These are phyloP conservation scores for Boechera retrofracta DNA, from an alignment of 345 rosid species.

Conservation along the genomic window DNA sequence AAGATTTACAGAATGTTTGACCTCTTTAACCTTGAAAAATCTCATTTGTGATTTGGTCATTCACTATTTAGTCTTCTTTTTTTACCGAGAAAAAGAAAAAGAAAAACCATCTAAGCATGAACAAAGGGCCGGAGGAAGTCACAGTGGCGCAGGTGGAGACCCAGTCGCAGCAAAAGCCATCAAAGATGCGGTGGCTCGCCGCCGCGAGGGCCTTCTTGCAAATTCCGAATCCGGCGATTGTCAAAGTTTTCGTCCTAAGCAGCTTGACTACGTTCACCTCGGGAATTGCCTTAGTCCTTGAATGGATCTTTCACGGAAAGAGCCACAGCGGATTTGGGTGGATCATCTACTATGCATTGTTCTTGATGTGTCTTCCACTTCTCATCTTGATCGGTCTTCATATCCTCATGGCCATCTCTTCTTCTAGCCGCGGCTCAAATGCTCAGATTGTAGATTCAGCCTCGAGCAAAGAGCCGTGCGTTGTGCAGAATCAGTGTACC, in stretches of 20 bases:
- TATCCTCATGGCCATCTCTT: slow-evolving; percentile 10
- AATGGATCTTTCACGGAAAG: slow-evolving; percentile 45
- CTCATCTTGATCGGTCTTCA: slow-evolving; percentile 28
- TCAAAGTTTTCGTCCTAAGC: slow-evolving; percentile 35
- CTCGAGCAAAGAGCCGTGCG: slow-evolving; percentile 2
- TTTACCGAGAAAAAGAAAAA: background rate
- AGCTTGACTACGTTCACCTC: slow-evolving; percentile 28
- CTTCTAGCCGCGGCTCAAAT: background rate
- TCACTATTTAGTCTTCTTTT: background rate
- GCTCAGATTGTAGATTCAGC: slow-evolving; percentile 28
- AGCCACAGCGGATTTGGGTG: slow-evolving; percentile 32
- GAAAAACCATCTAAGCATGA: background rate
- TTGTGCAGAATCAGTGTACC: background rate
- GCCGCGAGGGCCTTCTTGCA: slow-evolving; percentile 4
- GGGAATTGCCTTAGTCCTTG: slow-evolving; percentile 37
- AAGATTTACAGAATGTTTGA: background rate
- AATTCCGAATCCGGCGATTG: slow-evolving; percentile 33
- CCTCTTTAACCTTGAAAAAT: background rate
- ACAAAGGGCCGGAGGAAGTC: background rate
- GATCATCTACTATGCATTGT: slow-evolving; percentile 40
- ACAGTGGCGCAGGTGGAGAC: slow-evolving; percentile 7
- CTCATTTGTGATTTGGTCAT: background rate
- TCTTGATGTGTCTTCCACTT: slow-evolving; percentile 32
- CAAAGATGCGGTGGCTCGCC: background rate
- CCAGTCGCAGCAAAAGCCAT: background rate